Evolutionary conservation across 148 eudicot genomes (phyloP).

Genomic region (Diospyros lotus): DNA sequence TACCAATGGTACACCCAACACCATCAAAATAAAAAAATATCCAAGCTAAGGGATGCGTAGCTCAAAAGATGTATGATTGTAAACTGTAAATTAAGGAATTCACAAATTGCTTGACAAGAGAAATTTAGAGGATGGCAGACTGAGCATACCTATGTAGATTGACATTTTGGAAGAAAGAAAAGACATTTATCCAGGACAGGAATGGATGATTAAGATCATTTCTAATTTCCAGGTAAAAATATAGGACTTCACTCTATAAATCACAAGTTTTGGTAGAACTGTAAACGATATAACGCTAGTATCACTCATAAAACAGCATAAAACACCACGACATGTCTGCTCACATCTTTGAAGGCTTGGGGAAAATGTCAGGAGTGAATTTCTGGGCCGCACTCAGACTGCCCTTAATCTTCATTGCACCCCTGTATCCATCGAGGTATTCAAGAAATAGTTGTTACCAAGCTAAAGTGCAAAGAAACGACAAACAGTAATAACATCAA

Average conservation of each 20-base stretch:
- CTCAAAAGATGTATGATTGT: too few relatives aligned
- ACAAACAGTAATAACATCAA: background rate
- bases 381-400: slow-evolving; percentile 90
- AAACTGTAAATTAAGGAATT: too few relatives aligned
- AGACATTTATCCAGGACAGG: too few relatives aligned
- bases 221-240: too few relatives aligned
- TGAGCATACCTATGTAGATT: background rate
- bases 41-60: too few relatives aligned
- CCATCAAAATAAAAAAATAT: too few relatives aligned
- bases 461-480: background rate
- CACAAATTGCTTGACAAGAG: too few relatives aligned
- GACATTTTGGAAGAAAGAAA: too few relatives aligned
- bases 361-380: slow-evolving; percentile 95
- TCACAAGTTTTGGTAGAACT: background rate
- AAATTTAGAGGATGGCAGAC: too few relatives aligned
- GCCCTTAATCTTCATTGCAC: slow-evolving; percentile 88
- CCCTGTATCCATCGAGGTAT: slow-evolving; percentile 37
- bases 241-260: background rate
- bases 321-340: background rate
- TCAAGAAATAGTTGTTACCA: background rate
- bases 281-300: background rate
- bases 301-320: background rate
- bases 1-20: too few relatives aligned
- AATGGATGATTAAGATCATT: too few relatives aligned
- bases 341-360: slow-evolving; percentile 96